Evolutionary conservation across 495 filamentous ascomycete species (phyloP).

Genomic region (Bacidia rubella): DNA sequence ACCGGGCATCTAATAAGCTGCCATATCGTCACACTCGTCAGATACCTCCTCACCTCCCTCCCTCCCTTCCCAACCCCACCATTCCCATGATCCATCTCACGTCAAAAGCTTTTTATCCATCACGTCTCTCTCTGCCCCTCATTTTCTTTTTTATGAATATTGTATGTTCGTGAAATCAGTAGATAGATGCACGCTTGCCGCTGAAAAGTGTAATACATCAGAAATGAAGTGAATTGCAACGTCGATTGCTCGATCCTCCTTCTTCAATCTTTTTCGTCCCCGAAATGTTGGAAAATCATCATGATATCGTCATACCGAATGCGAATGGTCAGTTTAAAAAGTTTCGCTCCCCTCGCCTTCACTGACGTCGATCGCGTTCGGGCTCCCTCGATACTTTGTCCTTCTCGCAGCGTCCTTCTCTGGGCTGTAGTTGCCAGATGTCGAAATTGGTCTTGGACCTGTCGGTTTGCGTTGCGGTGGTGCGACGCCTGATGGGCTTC

Average conservation of each 20-base stretch:
- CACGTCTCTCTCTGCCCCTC: too few relatives aligned
- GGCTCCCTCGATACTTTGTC: conserved; percentile 28
- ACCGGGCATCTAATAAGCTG: too few relatives aligned
- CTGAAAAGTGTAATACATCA: too few relatives aligned
- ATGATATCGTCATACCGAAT: not conserved
- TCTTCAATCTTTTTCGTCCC: not conserved
- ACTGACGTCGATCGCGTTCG: not conserved
- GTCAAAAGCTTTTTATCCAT: too few relatives aligned
- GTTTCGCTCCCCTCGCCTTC: not conserved
- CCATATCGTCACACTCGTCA: too few relatives aligned
- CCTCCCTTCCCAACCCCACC: too few relatives aligned
- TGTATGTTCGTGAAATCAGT: too few relatives aligned
- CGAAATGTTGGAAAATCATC: not conserved
- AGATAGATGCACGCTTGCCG: too few relatives aligned
- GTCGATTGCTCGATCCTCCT: conserved; percentile 1
- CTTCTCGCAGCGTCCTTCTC: conserved; percentile 28
- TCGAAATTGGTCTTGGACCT: conserved; percentile 38
- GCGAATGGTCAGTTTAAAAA: not conserved
- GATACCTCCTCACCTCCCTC: too few relatives aligned
- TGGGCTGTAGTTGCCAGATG: conserved; percentile 32
- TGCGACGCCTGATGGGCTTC: conserved; percentile 24
- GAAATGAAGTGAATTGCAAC: too few relatives aligned
- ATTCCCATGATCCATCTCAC: too few relatives aligned
- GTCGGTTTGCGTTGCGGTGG: conserved; percentile 41
- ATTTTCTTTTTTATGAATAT: too few relatives aligned